Evolutionary conservation across 768 basidiomycete genomes (phyloP).

Genomic region (Tulasnella sp.): DNA sequence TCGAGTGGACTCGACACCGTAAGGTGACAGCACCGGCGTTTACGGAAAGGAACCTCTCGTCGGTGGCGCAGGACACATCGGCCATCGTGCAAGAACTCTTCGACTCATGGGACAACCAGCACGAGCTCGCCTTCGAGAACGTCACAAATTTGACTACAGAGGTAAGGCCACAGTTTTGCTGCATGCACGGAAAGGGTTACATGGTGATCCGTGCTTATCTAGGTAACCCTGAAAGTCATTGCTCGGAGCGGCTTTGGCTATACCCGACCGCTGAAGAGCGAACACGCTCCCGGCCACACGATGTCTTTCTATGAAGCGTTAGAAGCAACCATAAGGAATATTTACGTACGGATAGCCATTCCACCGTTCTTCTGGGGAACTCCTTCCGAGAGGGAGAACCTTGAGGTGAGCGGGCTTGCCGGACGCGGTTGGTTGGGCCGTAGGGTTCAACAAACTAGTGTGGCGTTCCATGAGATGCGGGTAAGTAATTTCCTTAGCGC

Average conservation of each 20-base stretch:
- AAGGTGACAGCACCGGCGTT: background rate
- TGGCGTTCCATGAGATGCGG: background rate
- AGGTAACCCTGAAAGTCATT: too few relatives aligned
- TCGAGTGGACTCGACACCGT: conserved; percentile 4
- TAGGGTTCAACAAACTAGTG: background rate
- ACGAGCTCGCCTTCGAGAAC: background rate
- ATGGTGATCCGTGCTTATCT: too few relatives aligned
- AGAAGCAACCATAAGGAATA: background rate
- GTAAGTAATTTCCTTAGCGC: background rate
- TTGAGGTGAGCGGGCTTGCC: background rate
- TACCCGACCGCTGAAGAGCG: background rate
- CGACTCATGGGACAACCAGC: background rate
- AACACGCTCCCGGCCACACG: background rate
- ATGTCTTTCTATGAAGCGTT: conserved; percentile 9
- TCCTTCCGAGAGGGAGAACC: background rate
- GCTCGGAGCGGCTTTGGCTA: too few relatives aligned
- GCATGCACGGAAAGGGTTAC: too few relatives aligned
- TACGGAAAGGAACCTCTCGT: background rate
- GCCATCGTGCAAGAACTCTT: conserved; percentile 9
- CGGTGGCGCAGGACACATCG: background rate
- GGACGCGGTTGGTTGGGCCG: conserved; percentile 4
- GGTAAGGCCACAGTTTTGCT: background rate
- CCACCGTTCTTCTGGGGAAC: conserved; percentile 5
- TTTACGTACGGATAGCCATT: background rate
- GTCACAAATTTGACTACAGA: background rate